phyloP scores from a whole-genome alignment of 2,329 filamentous ascomycete species.

The Akanthomyces uredinophilus region DNA sequence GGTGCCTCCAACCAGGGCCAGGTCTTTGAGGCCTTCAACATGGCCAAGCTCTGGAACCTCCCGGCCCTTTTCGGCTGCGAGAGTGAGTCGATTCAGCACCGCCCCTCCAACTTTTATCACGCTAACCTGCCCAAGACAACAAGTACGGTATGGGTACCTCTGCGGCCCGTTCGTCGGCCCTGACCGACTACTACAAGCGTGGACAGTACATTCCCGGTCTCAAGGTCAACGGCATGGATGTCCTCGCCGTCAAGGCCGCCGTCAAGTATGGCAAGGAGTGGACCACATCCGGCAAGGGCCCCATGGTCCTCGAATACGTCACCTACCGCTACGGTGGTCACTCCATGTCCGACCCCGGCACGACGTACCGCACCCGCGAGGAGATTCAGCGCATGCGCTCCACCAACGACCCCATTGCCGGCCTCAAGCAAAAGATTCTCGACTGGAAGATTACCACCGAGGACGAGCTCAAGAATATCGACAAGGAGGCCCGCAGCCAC shows the following conservation, averaged over 20 bases:
- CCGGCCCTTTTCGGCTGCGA: conserved; percentile 96
- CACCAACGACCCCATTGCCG: conserved; percentile 96
- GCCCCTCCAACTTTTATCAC: conserved; percentile 14
- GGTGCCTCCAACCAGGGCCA: conserved; percentile 99
- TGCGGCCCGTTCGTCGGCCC: conserved; percentile 84
- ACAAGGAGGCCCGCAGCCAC: conserved; percentile 83
- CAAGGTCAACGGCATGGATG: conserved; percentile 99
- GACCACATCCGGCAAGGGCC: conserved; percentile 77
- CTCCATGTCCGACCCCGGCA: conserved; percentile 99
- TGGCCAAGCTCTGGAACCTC: conserved; percentile 98
- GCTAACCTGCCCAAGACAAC: conserved; percentile 68
- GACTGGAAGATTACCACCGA: conserved; percentile 90
- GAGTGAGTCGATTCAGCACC: conserved; percentile 57
- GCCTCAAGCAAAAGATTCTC: conserved; percentile 94
- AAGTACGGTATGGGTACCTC: conserved; percentile 99
- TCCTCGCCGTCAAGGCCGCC: conserved; percentile 94
- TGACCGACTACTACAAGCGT: conserved; percentile 99
- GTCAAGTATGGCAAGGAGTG: conserved; percentile 91
- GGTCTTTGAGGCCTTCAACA: conserved; percentile 99
- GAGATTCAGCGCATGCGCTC: conserved; percentile 99
- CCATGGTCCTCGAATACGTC: conserved; percentile 95
- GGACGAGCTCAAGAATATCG: conserved; percentile 92
- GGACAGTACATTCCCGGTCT: conserved; percentile 99
- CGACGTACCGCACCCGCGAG: conserved; percentile 97
- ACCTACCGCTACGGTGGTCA: conserved; percentile 99